Evolutionary conservation across 192 early-diverging fungal species (phyloP).

Genomic region (Umbelopsis sp.): DNA sequence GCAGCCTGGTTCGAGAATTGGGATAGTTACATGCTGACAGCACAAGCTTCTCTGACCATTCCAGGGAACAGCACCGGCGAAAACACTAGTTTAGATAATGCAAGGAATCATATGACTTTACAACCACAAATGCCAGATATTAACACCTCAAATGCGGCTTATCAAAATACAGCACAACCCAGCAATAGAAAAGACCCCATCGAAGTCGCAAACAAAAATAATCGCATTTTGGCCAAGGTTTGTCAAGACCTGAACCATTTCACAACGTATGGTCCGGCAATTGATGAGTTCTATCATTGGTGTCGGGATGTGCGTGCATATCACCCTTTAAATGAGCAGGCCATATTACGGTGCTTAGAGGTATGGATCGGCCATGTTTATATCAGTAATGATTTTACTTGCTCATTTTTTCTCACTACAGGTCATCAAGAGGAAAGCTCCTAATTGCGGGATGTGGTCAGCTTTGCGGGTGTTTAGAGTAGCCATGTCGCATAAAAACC

Average conservation of each 20-base stretch:
- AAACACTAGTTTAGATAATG: background rate
- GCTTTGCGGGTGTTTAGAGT: conserved; percentile 1
- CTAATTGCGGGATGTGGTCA: conserved; percentile 14
- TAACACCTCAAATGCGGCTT: background rate
- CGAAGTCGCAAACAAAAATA: conserved; percentile 8
- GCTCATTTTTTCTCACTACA: background rate
- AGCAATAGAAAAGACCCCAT: background rate
- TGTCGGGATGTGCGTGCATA: conserved; percentile 22
- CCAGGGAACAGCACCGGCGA: conserved; percentile 1
- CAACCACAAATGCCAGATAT: background rate
- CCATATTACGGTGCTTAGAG: conserved; percentile 14
- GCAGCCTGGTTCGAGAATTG: no score
- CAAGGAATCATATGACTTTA: background rate
- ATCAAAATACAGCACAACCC: background rate
- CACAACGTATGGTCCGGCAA: conserved; percentile 16
- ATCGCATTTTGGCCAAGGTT: background rate
- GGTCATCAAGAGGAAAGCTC: conserved; percentile 1
- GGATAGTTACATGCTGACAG: background rate
- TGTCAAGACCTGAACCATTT: conserved; percentile 10
- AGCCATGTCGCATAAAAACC: background rate
- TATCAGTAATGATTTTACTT: background rate
- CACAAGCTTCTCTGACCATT: conserved; percentile 8
- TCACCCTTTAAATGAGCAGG: conserved; percentile 20
- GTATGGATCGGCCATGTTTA: background rate
- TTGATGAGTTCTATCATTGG: conserved; percentile 22